These are phyloP conservation scores for Ophiostoma quercus DNA, from an alignment of 2,329 filamentous ascomycete species.

Conservation along the genomic window DNA sequence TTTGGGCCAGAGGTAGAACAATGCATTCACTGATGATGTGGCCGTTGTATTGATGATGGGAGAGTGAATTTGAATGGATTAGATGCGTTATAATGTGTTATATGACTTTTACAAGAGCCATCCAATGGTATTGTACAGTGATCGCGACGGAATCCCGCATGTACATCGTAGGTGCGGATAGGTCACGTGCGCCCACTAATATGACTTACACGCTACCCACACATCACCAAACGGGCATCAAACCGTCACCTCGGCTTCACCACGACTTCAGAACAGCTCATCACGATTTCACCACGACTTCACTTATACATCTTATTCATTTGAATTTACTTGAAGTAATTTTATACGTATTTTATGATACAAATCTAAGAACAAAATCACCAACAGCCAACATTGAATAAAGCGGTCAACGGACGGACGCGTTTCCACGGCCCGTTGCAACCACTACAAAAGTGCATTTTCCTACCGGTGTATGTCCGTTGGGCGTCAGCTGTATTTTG, in stretches of 20 bases:
- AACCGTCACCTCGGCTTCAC: background rate
- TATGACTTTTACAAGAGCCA: background rate
- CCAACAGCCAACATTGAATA: no score
- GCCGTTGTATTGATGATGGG: background rate
- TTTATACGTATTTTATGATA: no score
- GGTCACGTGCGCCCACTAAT: background rate
- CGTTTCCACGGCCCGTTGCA: no score
- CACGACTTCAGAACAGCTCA: background rate
- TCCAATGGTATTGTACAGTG: background rate
- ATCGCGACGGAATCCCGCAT: background rate
- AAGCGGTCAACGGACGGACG: no score
- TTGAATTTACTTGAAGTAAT: no score
- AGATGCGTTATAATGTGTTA: background rate
- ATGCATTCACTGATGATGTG: background rate
- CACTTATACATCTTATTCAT: background rate
- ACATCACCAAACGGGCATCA: background rate
- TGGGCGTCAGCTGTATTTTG: no score
- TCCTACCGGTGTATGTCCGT: no score
- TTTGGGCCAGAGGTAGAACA: background rate
- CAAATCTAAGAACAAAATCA: no score
- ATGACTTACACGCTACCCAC: background rate
- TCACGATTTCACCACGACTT: background rate
- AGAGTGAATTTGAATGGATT: background rate
- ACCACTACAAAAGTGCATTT: no score
- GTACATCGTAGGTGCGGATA: background rate